A percentile compares a stretch with the other conserved stretches of the same genome.
phyloP scores from a whole-genome alignment of 2,329 filamentous ascomycete genomes.

The Bipolaris bicolor region DNA sequence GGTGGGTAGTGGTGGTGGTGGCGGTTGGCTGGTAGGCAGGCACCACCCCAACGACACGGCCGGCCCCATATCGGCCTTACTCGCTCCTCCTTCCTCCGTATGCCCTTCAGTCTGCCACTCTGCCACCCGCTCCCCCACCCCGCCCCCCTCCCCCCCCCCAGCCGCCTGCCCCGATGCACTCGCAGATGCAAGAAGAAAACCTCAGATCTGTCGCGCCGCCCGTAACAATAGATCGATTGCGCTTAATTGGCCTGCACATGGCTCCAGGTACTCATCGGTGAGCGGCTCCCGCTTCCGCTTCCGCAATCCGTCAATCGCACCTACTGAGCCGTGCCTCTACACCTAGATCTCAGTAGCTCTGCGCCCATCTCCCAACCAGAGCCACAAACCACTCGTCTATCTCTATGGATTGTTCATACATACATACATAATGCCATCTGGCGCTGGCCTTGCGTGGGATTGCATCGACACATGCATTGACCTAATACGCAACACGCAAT shows the following conservation, averaged over 20 bases:
- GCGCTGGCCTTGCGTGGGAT: conserved; percentile 4
- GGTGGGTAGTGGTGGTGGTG: background rate
- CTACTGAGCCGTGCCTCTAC: conserved; percentile 13
- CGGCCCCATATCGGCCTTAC: conserved; percentile 2
- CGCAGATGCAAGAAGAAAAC: conserved; percentile 14
- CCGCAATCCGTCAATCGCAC: conserved; percentile 18
- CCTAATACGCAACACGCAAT: conserved; percentile 9
- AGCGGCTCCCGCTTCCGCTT: conserved; percentile 18
- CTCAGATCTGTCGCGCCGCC: conserved; percentile 9
- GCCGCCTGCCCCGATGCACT: conserved; percentile 4
- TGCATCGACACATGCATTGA: conserved; percentile 9
- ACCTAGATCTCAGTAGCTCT: conserved; percentile 19
- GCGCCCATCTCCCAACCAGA: conserved; percentile 11
- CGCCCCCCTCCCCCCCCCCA: background rate
- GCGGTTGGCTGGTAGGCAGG: background rate
- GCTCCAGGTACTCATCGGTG: conserved; percentile 14
- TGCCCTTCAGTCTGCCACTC: background rate
- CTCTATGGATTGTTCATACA: no score
- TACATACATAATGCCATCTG: background rate
- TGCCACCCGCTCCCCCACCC: conserved; percentile 14
- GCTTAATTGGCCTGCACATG: conserved; percentile 6
- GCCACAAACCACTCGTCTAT: conserved; percentile 1
- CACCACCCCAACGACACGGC: conserved; percentile 10
- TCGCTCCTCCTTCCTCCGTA: background rate
- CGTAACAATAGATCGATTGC: conserved; percentile 9